Evolutionary conservation across 192 early-diverging fungal genomes (phyloP), one percentile per base, ranked within the genome.

Genomic region (Umbelopsis sp.): DNA sequence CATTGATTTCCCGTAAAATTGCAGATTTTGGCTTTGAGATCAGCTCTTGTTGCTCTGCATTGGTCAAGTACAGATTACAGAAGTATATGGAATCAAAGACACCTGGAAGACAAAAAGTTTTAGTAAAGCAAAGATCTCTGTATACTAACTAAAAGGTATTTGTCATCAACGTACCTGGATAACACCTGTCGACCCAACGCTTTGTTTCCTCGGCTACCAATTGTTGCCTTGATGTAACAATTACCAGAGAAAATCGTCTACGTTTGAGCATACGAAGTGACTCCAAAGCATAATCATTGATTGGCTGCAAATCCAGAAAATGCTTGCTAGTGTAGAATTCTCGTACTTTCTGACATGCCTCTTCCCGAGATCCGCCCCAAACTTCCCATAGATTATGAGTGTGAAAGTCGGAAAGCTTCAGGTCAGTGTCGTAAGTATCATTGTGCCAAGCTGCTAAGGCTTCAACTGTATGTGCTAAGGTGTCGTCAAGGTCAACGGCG

Each of bases 11-110:
- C 55, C 74, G 71, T 70, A 82, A 86, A 22, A 88, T 81, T 18
- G 82, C 79, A 3, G 84, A 78, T 64, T 88, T 88, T 44, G 82
- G 76, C 65, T 87, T 87, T 20, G 81, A 83, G 21, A 85, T 77
- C 66, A 83, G 84, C 15, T 80, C 78, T 4, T 78, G 46, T 46
- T 80, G 81, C 64, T 88, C 87, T 44, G 79, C 74, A 51, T 82
- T 76, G 1, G 87, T 80, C 47, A 88, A 58, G 48, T 70, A 80
- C 48, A 82, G 79, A 52, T 88, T 88, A 27, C 84, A 84, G 71
- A 88, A 88, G 65, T 88, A 86, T 35, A 88, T 86, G n/a, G 82
- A 83, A 51, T 84, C 85, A 72, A 88, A 87, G 44, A 88, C 80
- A 16, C 84, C 85, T 46, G 81, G 41, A 41, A 37, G n/a, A 46